Evolutionary conservation across 2,329 filamentous ascomycete species (phyloP), one percentile per base, ranked within the genome.

Genomic region (Colletotrichum sansevieriae): DNA sequence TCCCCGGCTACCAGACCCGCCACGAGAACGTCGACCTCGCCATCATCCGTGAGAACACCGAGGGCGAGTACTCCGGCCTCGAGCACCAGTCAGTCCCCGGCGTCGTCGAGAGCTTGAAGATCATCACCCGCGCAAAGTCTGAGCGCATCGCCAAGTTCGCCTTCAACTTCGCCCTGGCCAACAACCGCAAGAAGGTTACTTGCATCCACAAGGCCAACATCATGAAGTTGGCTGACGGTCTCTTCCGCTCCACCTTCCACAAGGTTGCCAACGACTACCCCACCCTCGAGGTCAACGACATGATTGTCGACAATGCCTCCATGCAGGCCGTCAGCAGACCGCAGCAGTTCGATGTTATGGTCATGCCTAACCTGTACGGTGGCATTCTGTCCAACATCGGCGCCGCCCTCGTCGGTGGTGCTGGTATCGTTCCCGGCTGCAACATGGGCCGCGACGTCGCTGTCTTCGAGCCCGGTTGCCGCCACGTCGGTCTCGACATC

Each of bases 161-260:
- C 74, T 98, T 98, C 82, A 92, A 92, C 80, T 99, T 99, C 79
- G 96, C 96, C 68, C 91, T 98, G 68, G 96, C 96, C 83, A 99
- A 99, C 89, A 95, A 97, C 89, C 91, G 96, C 81, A 95, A 97
- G 88, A 98, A 98, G 92, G 94, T 99, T 67, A 98, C 96, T 74
- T 98, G 95, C 87, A 98, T 99, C 80, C 96, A 99, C 92, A 99
- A 99, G 90, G 96, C 96, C 84, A 99, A 99, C 89, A 99, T 99
- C 87, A 99, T 99, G 96, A 99, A 99, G 90, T 89, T 99, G 69
- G 95, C 95, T 81, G 96, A 99, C 76, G 96, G 96, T 83, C 92
- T 99, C 66, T 99, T 99, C 93, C 92, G 96, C 82, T 95, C 91
- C 85, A 98, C 96, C 75, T 97, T 98, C 88, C 94, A 97, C 87